These are phyloP conservation scores for Coniochaeta ligniaria DNA, from an alignment of 2,329 filamentous ascomycete genomes.

Conservation along the genomic window DNA sequence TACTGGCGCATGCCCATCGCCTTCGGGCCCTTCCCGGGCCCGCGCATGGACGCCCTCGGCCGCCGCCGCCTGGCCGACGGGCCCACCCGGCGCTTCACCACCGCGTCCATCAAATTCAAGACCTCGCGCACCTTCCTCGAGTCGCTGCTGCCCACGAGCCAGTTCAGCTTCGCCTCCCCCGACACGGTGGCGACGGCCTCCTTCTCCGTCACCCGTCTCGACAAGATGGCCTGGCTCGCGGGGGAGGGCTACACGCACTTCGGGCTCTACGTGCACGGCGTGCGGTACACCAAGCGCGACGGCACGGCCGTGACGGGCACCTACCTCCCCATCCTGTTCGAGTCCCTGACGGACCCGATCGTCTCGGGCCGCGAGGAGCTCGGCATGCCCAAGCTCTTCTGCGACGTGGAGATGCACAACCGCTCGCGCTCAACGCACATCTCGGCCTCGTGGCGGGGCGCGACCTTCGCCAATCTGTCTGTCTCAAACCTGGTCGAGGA, in stretches of 20 bases:
- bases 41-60: constrained; percentile 26
- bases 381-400: constrained; percentile 53
- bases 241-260: constrained; percentile 51
- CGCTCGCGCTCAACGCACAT: constrained; percentile 25
- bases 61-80: constrained; percentile 19
- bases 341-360: constrained; percentile 51
- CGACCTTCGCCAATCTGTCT: constrained; percentile 14
- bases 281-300: constrained; percentile 46
- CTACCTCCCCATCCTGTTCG: constrained; percentile 51
- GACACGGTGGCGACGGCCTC: constrained; percentile 36
- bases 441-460: constrained; percentile 31
- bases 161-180: constrained; percentile 32
- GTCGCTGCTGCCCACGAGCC: constrained; percentile 34
- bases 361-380: constrained; percentile 52
- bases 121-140: constrained; percentile 40
- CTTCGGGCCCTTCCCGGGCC: constrained; percentile 39
- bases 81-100: constrained; percentile 25
- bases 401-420: constrained; percentile 34
- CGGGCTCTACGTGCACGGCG: constrained; percentile 56
- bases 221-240: constrained; percentile 53
- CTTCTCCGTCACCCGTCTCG: constrained; percentile 32
- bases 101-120: constrained; percentile 40
- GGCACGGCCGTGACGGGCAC: constrained; percentile 42
- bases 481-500: constrained; percentile 12
- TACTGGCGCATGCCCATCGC: constrained; percentile 38